Conservation (phyloP, 1,139 yeast genomes). For the Pneumocystis wakefieldiae region DNA sequence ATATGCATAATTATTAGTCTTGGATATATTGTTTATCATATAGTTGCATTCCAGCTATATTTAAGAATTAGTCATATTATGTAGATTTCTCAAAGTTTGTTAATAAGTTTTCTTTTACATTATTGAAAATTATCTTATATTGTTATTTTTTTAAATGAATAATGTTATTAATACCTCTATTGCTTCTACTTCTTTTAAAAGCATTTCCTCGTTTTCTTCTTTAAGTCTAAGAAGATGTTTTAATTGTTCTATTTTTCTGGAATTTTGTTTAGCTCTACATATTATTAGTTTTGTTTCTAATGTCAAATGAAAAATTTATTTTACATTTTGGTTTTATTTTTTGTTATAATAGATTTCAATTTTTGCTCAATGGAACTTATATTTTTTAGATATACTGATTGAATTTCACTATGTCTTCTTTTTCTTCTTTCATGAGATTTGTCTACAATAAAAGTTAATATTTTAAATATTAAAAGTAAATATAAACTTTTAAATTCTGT, state of each 20-base stretch:
- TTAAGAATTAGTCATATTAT: neutral
- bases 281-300: neutral
- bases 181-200: neutral
- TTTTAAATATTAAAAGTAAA: neutral
- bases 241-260: neutral
- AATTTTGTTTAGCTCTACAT: neutral
- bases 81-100: neutral
- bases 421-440: neutral
- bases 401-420: neutral
- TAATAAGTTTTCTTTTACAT: neutral
- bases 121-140: neutral
- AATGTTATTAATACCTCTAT: neutral
- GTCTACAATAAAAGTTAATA: neutral
- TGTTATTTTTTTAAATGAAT: neutral
- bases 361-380: neutral
- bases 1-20: neutral
- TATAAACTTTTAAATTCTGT: neutral
- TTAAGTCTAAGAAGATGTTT: neutral
- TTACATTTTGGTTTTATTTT: neutral
- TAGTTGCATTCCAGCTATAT: neutral
- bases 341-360: neutral
- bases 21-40: neutral
- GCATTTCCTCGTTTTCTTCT: neutral
- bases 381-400: neutral
- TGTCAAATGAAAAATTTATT: neutral